Base-by-base conservation (phyloP, 2,329 filamentous ascomycete genomes). In the Arthroderma uncinatum region DNA sequence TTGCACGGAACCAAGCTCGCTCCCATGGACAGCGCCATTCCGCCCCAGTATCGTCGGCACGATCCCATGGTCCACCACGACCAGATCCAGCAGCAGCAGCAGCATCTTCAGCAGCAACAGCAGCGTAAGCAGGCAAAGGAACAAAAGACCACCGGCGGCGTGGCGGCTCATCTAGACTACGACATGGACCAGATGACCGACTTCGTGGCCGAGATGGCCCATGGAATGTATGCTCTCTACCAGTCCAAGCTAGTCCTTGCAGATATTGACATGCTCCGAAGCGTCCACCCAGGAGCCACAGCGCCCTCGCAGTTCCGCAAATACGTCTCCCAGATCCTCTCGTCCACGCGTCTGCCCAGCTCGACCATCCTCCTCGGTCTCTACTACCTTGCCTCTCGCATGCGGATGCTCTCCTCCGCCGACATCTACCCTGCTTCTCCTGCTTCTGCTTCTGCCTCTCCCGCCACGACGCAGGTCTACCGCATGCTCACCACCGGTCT, bases 131-230 rank as follows among this genome's bases (percentile, higher is more conserved):
- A 65, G 44, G 70, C 67, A 25, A 84, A 84, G 70, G 82, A 84
- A 64, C 82, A 84, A 64, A 84, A 84, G 70, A 74, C 81, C n/a
- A 81, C 81, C 57, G 90, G 91, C 70, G 91, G 91, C 66, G 91
- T 96, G 39, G 93, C 91, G 66, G 89, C 89, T 67, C 87, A 94
- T 75, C 82, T 96, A 73, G 91, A 95, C 78, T 96, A 96, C 72
- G 90, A 95, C 74, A 92, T 95, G 83, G 89, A 95, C 70, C 79
- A 87, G 72, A 96, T 95, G 91, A 86, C 89, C 62, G 89, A 95
- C 70, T 96, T 95, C 73, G 90, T 95, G 69, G 86, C 89, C 61
- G 88, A 95, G 70, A 94, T 92, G 83, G 84, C 90, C 60, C 79
- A 86, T 72, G 80, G 81, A 78, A 81, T 87, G 81, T 84, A 82